Conservation (phyloP, 495 filamentous ascomycete genomes). For the Tuber microsphaerosporum region DNA sequence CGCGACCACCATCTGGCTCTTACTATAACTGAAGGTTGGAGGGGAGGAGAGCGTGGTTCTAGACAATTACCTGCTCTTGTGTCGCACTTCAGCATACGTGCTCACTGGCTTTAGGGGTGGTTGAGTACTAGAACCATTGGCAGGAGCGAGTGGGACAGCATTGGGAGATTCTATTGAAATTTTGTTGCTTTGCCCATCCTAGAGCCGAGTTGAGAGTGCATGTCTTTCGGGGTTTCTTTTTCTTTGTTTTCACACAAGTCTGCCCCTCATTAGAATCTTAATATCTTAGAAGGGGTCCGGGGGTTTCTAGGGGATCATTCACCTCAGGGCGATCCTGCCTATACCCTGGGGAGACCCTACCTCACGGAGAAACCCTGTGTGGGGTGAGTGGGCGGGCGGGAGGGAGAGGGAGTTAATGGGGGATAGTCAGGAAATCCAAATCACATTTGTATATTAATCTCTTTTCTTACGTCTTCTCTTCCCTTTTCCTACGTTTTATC, state of each 20-base stretch:
- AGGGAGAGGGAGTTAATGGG: background rate
- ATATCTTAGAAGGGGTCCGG: background rate
- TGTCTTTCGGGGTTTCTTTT: background rate
- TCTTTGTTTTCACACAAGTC: background rate
- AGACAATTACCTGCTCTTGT: background rate
- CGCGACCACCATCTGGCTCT: background rate
- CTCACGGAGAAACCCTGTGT: background rate
- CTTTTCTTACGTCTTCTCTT: conserved; percentile 14
- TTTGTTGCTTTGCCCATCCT: background rate
- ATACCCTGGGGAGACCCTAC: background rate
- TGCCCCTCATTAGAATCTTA: background rate
- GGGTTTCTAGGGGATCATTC: background rate
- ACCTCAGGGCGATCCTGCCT: background rate
- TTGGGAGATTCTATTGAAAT: background rate
- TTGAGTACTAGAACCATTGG: background rate
- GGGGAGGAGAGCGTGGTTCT: background rate
- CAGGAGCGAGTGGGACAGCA: background rate
- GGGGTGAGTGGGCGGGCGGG: background rate
- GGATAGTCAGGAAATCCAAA: conserved; percentile 9
- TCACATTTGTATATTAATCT: conserved; percentile 33
- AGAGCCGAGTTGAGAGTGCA: background rate
- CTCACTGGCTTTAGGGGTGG: background rate
- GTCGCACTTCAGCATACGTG: background rate
- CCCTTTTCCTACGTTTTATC: conserved; percentile 27
- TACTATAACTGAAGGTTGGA: background rate